Conservation (phyloP, 495 filamentous ascomycete species). For the Chaetomium tenue region DNA sequence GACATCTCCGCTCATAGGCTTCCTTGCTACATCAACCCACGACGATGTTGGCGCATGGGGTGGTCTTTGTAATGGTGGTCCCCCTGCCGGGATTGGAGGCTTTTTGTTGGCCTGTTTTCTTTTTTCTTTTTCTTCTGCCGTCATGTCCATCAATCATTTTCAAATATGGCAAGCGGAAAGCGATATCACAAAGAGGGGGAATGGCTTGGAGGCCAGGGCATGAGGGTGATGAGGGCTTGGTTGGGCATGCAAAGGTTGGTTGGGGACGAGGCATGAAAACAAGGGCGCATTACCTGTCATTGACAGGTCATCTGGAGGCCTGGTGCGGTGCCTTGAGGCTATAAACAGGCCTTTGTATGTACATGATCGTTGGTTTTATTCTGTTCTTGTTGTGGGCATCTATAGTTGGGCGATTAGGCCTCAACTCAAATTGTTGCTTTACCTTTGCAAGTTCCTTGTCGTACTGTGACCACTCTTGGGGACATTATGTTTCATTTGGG, state of each 20-base stretch:
- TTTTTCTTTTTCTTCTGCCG: background rate
- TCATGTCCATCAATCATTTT: background rate
- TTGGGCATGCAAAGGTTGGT: background rate
- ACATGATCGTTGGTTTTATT: background rate
- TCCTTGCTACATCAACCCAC: too few species aligned
- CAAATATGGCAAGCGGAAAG: too few species aligned
- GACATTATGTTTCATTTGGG: background rate
- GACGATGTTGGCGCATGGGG: too few species aligned
- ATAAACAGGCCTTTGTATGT: background rate
- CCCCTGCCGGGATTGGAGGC: background rate
- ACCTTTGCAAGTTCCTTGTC: background rate
- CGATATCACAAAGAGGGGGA: background rate
- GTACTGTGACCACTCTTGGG: too few species aligned
- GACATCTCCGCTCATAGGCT: background rate
- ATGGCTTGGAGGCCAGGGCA: background rate
- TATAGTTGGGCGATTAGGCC: background rate
- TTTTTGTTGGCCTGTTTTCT: background rate
- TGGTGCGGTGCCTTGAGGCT: background rate
- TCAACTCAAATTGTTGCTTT: slow-evolving; percentile 2
- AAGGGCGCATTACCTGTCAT: background rate
- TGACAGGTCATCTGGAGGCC: background rate
- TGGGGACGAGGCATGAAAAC: background rate
- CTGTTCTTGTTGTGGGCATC: background rate
- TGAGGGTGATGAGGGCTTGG: background rate
- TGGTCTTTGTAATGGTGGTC: background rate